phyloP scores from a whole-genome alignment of 257 asterid genomes.

The Fraxinus cuspidata region DNA sequence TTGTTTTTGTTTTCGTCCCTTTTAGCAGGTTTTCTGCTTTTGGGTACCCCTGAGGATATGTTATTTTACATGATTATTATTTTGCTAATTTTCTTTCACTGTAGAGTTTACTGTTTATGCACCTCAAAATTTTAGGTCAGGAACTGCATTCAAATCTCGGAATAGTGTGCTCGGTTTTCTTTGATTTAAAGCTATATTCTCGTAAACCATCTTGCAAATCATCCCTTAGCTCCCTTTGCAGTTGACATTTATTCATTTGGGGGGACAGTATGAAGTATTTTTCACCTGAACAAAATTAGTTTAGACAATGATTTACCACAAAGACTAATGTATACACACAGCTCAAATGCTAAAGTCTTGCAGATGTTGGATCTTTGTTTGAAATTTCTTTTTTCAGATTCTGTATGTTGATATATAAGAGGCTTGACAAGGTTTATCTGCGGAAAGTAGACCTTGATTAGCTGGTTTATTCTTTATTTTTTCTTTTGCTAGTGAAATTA shows the following conservation, averaged over 20 bases:
- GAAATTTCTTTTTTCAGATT: neutral
- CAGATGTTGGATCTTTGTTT: neutral
- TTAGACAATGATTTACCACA: neutral
- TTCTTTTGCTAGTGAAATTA: conserved; percentile 7
- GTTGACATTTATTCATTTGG: neutral
- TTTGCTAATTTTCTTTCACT: neutral
- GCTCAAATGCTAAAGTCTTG: neutral
- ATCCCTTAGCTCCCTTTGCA: neutral
- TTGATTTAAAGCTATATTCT: neutral
- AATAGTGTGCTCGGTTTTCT: neutral
- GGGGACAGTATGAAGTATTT: neutral
- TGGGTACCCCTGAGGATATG: neutral
- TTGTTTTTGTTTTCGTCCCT: neutral
- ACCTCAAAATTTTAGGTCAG: neutral
- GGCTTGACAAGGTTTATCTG: neutral
- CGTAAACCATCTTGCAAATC: neutral
- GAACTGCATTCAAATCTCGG: neutral
- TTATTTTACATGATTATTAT: neutral
- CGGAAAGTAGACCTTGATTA: neutral
- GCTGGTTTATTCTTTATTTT: conserved; percentile 6
- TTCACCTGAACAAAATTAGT: neutral
- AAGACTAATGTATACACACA: neutral
- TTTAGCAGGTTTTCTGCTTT: neutral
- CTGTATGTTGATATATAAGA: neutral
- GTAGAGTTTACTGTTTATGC: neutral